phyloP scores from a whole-genome alignment of 2,329 filamentous ascomycete species.

The Erysiphe pulchra region DNA sequence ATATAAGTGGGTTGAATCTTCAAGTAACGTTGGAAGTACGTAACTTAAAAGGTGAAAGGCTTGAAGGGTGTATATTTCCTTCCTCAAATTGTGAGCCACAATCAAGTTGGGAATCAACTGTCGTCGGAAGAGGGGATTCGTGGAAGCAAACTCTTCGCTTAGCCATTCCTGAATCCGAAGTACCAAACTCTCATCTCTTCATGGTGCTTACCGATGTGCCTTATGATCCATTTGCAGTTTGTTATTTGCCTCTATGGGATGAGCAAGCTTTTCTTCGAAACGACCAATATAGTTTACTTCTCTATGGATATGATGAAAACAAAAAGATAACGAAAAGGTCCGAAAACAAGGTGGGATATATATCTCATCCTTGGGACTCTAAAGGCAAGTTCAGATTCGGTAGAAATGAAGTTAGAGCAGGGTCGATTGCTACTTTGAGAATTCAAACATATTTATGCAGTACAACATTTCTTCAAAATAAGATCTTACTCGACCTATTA shows the following conservation, averaged over 20 bases:
- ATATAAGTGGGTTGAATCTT: constrained; percentile 42
- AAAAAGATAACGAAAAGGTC: constrained; percentile 42
- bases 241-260: constrained; percentile 86
- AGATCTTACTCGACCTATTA: constrained; percentile 56
- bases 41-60: constrained; percentile 47
- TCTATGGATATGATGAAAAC: constrained; percentile 82
- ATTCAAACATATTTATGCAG: constrained; percentile 78
- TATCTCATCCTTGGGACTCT: constrained; percentile 58
- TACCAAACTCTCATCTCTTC: constrained; percentile 60
- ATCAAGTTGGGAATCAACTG: constrained; percentile 73
- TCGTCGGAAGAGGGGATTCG: constrained; percentile 48
- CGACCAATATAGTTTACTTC: constrained; percentile 50
- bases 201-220: constrained; percentile 76
- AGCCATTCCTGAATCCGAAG: constrained; percentile 52
- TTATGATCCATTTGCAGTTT: constrained; percentile 68
- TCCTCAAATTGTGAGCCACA: constrained; percentile 56
- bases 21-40: constrained; percentile 80
- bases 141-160: constrained; percentile 82
- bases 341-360: constrained; percentile 52
- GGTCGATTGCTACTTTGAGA: constrained; percentile 53
- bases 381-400: constrained; percentile 38
- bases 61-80: constrained; percentile 70
- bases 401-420: constrained; percentile 48
- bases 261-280: constrained; percentile 74
- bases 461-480: constrained; percentile 82